Evolutionary conservation across 176 grass and related monocot genomes (phyloP).

Genomic region (sorghum (Sorghum bicolor)): DNA sequence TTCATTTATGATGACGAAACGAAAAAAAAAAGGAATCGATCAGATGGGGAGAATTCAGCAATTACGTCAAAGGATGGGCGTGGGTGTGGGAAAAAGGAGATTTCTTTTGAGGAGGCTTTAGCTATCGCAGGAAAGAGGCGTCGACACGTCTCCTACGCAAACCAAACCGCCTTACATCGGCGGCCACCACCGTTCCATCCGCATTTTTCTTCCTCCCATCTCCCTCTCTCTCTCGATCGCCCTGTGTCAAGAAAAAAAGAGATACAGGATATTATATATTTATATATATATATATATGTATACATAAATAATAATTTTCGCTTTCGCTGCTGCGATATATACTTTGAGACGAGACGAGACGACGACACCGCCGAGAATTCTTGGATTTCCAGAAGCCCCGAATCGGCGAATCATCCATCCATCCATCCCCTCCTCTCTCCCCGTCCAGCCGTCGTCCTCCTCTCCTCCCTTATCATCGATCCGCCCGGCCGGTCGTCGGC

Average conservation of each 20-base stretch:
- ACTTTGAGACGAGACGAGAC: neutral
- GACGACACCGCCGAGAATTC: slow-evolving; percentile 22
- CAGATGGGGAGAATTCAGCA: neutral
- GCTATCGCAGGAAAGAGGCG: slow-evolving; percentile 48
- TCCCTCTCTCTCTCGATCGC: neutral
- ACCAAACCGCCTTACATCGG: slow-evolving; percentile 47
- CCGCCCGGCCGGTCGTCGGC: too few species aligned
- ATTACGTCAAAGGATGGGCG: slow-evolving; percentile 36
- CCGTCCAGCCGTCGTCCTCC: slow-evolving; percentile 20
- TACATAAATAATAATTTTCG: neutral
- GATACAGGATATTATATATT: neutral
- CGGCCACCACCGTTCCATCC: slow-evolving; percentile 20
- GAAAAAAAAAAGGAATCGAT: neutral
- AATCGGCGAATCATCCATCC: neutral
- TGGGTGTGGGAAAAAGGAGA: neutral
- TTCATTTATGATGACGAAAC: neutral
- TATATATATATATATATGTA: neutral
- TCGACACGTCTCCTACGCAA: slow-evolving; percentile 60
- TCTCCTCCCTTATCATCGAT: slow-evolving; percentile 20
- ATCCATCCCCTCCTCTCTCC: slow-evolving; percentile 26
- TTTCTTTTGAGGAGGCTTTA: slow-evolving; percentile 24
- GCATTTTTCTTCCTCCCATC: neutral
- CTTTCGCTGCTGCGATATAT: slow-evolving; percentile 24
- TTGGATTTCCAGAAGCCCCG: slow-evolving; percentile 44
- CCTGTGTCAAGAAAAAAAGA: neutral